Base-by-base conservation (phyloP, 2,329 filamentous ascomycete species). In the Cladosporium sp. region DNA sequence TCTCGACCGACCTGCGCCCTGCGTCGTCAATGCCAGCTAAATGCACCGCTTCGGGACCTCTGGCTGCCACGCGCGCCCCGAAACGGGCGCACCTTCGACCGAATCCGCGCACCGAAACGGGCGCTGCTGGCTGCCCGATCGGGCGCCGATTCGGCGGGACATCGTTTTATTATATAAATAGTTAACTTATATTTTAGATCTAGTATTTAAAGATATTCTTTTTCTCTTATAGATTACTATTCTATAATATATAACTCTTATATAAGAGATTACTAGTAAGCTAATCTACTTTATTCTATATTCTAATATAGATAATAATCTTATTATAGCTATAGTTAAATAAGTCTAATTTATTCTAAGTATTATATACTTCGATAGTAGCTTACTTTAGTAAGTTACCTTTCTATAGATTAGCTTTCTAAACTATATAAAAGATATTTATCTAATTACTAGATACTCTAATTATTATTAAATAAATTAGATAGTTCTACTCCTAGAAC, bases 281-380 rank as follows among this genome's bases (percentile, higher is more conserved):
- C 41, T 55, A 18, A 10, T 61, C 49, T 36, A 30, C 57, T 54
- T 63, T 59, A 15, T 60, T 30, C 32, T 24, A 36, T n/a, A n/a
- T 66, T 47, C 41, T 34, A 30, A 54, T 38, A 21, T 66, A 66
- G 34, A 66, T 21, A 28, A 66, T 54, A 24, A 61, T 38, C 36
- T 65, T 67, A 28, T 66, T 36, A 14, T n/a, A 34, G 41, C 14
- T 18, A 14, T 54, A 21, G 60, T 67, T 32, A 21, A 67, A 67
- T 26, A 67, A 36, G 18, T 54, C 60, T 18, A 18, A 54, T 11
- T 47, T 26, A 12, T 24, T 52, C 61, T 18, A 58, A 11, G 36
- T 44, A 21, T 64, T 30, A n/a, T 28, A 26, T 12, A 28, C 65
- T 52, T 64, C 52, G n/a, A 21, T 21, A 26, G 51, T 30, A 57